A percentile compares a stretch with the other conserved stretches of the same genome.
Evolutionary conservation across 768 basidiomycete species (phyloP).

Genomic region (Gyrodon lividus): DNA sequence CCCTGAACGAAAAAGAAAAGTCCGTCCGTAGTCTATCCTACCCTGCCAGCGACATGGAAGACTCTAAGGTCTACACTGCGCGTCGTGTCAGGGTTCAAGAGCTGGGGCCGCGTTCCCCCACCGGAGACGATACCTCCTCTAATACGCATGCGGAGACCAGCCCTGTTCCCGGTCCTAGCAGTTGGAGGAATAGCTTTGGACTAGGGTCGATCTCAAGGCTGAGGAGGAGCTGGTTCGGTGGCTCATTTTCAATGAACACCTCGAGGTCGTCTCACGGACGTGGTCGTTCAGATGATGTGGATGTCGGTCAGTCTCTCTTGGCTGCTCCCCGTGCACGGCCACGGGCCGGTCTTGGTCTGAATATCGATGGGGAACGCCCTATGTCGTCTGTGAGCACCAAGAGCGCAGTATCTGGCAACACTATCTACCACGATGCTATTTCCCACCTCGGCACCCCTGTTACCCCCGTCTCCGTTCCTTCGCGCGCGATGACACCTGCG

Average conservation of each 20-base stretch:
- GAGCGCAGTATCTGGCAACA: slow-evolving; percentile 54
- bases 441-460: slow-evolving; percentile 47
- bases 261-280: slow-evolving; percentile 30
- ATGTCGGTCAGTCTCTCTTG: slow-evolving; percentile 43
- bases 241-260: slow-evolving; percentile 30
- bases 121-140: slow-evolving; percentile 17
- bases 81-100: slow-evolving; percentile 41
- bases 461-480: slow-evolving; percentile 42
- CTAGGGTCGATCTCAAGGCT: slow-evolving; percentile 49
- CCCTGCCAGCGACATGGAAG: slow-evolving; percentile 33
- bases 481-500: slow-evolving; percentile 48
- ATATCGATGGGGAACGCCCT: slow-evolving; percentile 47
- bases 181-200: slow-evolving; percentile 40
- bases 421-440: slow-evolving; percentile 61
- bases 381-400: slow-evolving; percentile 54
- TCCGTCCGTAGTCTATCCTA: slow-evolving; percentile 33
- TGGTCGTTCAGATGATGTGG: slow-evolving; percentile 42
- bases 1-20: slow-evolving; percentile 33
- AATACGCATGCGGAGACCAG: slow-evolving; percentile 12
- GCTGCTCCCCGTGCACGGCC: slow-evolving; percentile 21
- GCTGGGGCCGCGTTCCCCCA: slow-evolving; percentile 25
- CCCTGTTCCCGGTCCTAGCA: slow-evolving; percentile 27
- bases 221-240: slow-evolving; percentile 59
- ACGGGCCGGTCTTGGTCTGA: slow-evolving; percentile 37
- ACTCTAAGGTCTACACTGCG: slow-evolving; percentile 33